Conservation (phyloP, 106 monocot species). For the Posidonia australis region DNA sequence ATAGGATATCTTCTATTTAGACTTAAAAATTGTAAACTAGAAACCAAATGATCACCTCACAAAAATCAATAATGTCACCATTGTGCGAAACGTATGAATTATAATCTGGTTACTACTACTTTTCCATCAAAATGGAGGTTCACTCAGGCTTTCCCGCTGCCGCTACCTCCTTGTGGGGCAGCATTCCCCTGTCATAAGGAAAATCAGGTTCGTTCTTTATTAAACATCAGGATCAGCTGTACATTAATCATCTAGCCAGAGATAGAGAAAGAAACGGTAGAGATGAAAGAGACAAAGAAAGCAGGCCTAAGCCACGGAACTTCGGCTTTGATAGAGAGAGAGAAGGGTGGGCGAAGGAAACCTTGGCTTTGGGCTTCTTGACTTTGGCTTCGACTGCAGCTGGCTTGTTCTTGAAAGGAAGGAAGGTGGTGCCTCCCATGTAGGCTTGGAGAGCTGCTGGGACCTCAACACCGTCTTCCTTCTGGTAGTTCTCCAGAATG, state of each 20-base stretch:
- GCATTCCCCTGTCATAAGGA: slow-evolving; percentile 14
- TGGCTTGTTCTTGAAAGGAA: slow-evolving; percentile 49
- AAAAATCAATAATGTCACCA: too few species aligned
- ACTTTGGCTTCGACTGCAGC: slow-evolving; percentile 20
- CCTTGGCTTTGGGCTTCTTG: slow-evolving; percentile 47
- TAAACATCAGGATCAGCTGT: neutral
- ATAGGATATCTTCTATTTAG: too few species aligned
- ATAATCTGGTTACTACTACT: too few species aligned
- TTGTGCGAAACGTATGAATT: too few species aligned
- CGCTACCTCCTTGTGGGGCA: slow-evolving; percentile 10
- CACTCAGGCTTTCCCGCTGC: slow-evolving; percentile 3
- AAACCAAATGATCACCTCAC: too few species aligned
- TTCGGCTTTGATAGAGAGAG: slow-evolving; percentile 8
- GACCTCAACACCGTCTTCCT: slow-evolving; percentile 63
- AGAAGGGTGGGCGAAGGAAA: slow-evolving; percentile 4
- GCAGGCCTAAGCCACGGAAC: neutral
- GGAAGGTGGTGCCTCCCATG: slow-evolving; percentile 67
- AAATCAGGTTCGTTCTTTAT: slow-evolving; percentile 6
- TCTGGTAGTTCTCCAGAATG: slow-evolving; percentile 85
- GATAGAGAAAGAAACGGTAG: neutral
- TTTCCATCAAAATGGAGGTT: neutral
- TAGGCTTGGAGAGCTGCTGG: slow-evolving; percentile 62
- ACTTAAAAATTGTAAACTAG: too few species aligned
- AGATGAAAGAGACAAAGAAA: slow-evolving; percentile 6
- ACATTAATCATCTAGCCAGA: neutral